Evolutionary conservation across 2,329 filamentous ascomycete species (phyloP), one percentile per base, ranked within the genome.

Genomic region (Epichloe aotearoae): DNA sequence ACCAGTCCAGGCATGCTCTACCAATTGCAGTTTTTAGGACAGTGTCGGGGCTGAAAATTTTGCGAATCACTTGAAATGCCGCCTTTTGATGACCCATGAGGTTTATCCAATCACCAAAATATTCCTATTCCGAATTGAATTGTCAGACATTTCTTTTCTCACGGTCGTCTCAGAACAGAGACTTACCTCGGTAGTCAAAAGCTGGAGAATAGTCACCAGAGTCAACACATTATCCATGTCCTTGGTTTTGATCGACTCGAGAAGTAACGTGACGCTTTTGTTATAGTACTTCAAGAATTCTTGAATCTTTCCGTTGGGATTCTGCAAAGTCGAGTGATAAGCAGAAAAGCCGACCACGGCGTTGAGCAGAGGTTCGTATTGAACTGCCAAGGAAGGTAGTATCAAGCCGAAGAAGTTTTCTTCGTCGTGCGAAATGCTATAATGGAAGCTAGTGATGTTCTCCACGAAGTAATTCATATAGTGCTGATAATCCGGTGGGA

Each of bases 21-120:
- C 84, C 79, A 14, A 86, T 76, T 4, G 84, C 74, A 10, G 83
- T 85, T 56, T 85, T 73, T 70, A 84, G 81, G 42, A 87, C 80
- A 0, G 81, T 84, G 54, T 89, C 73, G 0, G 88, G 86, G 0
- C 82, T 88, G 62, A 88, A 90, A 0, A 96, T 70, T 42, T 84
- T 79, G 1, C 77, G 84, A 44, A 97, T 71, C 59, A 97, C 84
- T 55, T 88, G 81, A 61, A 86, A 80, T 0, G 93, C 93, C 11
- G 91, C 93, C 62, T 85, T 88, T 64, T 96, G 90, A 64, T 97
- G 93, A 20, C 89, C 87, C 67, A 93, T 84, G 15, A 97, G 73
- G 60, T 94, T 96, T 49, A 94, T 81, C 89, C 89, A 97, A 63
- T 98, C 93, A 12, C 93, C 93, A 44, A 97, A 75, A 60, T 89